These are phyloP conservation scores for Heliosperma pusillum DNA, from an alignment of 148 eudicot species.

Conservation along the genomic window DNA sequence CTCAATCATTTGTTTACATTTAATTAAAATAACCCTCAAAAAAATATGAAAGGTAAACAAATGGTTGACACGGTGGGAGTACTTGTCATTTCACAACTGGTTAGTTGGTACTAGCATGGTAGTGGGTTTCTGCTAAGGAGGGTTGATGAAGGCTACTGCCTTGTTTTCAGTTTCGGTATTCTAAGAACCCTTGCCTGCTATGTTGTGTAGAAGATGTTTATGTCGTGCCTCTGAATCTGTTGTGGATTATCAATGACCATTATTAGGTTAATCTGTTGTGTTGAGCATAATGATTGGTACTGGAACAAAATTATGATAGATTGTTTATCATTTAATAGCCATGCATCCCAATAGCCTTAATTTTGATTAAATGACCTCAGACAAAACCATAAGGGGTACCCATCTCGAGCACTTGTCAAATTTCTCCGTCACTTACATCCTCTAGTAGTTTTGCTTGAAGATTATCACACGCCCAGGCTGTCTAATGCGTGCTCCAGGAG, in stretches of 20 bases:
- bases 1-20: too few relatives aligned
- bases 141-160: not conserved
- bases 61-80: too few relatives aligned
- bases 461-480: not conserved
- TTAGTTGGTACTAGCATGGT: not conserved
- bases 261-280: not conserved
- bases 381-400: not conserved
- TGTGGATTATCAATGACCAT: not conserved
- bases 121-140: not conserved
- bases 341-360: not conserved
- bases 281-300: not conserved
- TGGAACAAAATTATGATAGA: not conserved
- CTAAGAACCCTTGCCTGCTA: not conserved
- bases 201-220: not conserved
- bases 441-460: not conserved
- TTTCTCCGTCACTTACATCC: not conserved
- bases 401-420: not conserved
- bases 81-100: not conserved
- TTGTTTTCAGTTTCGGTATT: not conserved
- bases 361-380: not conserved
- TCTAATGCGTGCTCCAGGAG: not conserved
- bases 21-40: too few relatives aligned
- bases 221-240: not conserved
- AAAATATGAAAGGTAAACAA: too few relatives aligned
- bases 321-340: not conserved